Base-by-base conservation (phyloP, 768 basidiomycete genomes). In the Hygrocybe coccinea region DNA sequence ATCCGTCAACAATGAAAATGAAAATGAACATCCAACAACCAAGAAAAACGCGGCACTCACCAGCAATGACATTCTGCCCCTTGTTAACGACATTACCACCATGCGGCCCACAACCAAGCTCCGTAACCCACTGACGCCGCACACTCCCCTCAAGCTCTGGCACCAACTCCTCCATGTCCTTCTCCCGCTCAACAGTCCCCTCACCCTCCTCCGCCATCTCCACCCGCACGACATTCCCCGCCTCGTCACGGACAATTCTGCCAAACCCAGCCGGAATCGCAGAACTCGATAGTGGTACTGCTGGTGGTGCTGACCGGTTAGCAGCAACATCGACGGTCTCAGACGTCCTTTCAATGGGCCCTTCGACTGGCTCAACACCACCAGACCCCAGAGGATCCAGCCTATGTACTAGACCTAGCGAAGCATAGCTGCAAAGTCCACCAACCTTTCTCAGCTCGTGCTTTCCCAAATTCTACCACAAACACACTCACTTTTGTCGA, bases 181-280 rank as follows among this genome's bases (percentile, higher is more conserved):
- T 53, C 14, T 76, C 69, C n/a, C n/a, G n/a, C n/a, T n/a, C n/a
- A n/a, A 29, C n/a, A 56, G 36, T 57, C 36, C 60, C 61, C 29
- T 78, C 76, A 19, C 79, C 78, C 39, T 79, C 81, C 55, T 85
- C 79, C 14, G 77, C 71, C 52, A 93, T 64, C 64, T 90, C 84
- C 39, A 94, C 75, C 46, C 81, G 76, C 19, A 92, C 64, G 37
- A 95, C 76, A 59, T 86, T 86, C 25, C 94, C 94, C 2, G 79
- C 74, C 36, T 77, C 83, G 68, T 95, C 93, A 46, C 92, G 79
- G 50, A 92, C 69, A 61, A 97, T 94, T 65, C 83, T 80, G 29
- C 92, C 94, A 65, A 82, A 86, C 1, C 89, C 88, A 61, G 76
- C 81, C 11, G 81, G 83, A 47, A 83, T 72, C 53, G 63, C 44